Percentiles rank a stretch among this genome's conserved stretches.
Evolutionary conservation across 495 filamentous ascomycete species (phyloP).

Genomic region (Darksidea phi): DNA sequence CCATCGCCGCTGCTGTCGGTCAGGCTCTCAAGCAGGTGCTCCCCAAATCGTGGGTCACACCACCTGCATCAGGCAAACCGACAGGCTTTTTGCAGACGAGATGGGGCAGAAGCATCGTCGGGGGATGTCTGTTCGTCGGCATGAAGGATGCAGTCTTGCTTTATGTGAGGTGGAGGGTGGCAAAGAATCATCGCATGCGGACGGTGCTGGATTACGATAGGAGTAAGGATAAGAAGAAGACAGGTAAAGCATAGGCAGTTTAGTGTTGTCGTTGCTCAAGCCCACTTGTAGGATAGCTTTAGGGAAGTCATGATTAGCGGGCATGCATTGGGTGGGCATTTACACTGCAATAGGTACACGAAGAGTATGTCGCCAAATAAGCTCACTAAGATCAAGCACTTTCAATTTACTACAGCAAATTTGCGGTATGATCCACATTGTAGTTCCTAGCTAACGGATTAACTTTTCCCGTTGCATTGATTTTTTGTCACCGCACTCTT

Average conservation of each 20-base stretch:
- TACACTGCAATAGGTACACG: too few relatives aligned
- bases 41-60: constrained; percentile 62
- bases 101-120: constrained; percentile 77
- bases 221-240: constrained; percentile 16
- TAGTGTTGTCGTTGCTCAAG: background rate
- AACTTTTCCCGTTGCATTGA: too few relatives aligned
- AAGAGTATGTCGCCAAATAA: too few relatives aligned
- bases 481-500: too few relatives aligned
- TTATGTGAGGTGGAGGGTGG: constrained; percentile 71
- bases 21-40: constrained; percentile 62
- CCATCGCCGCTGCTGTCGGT: constrained; percentile 64
- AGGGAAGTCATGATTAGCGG: background rate
- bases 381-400: too few relatives aligned
- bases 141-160: constrained; percentile 72
- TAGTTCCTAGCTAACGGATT: too few relatives aligned
- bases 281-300: too few relatives aligned
- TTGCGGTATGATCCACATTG: too few relatives aligned
- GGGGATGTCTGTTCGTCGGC: constrained; percentile 76
- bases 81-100: constrained; percentile 67
- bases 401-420: too few relatives aligned
- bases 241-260: constrained; percentile 3
- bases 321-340: background rate
- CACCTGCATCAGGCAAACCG: constrained; percentile 37
- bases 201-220: constrained; percentile 65
- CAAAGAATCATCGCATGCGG: constrained; percentile 64